Evolutionary conservation across 768 basidiomycete genomes (phyloP).

Genomic region (Tricholoma hemisulphureum): DNA sequence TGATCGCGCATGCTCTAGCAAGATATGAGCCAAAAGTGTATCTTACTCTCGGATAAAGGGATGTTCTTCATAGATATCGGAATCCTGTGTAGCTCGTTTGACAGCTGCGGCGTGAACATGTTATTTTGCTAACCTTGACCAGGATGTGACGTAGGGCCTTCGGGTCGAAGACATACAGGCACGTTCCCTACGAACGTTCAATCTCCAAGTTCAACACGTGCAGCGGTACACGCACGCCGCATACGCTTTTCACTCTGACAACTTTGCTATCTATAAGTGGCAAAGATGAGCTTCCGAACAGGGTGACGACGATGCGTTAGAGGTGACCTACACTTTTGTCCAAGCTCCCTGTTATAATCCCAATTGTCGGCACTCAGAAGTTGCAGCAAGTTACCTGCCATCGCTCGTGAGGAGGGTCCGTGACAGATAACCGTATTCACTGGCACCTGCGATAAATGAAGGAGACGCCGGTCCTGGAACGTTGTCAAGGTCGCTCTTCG

Average conservation of each 20-base stretch:
- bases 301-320: not conserved
- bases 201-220: too few species aligned
- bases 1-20: too few species aligned
- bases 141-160: slow-evolving; percentile 35
- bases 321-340: not conserved
- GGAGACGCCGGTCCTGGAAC: slow-evolving; percentile 31
- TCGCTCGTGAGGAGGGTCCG: not conserved
- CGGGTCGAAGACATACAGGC: slow-evolving; percentile 38
- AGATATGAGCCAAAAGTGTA: too few species aligned
- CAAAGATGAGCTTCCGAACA: not conserved
- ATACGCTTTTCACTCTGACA: slow-evolving; percentile 14
- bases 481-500: slow-evolving; percentile 30
- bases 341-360: not conserved
- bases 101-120: too few species aligned
- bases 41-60: too few species aligned
- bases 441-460: slow-evolving; percentile 30
- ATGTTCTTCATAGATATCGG: slow-evolving; percentile 37
- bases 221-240: slow-evolving; percentile 17
- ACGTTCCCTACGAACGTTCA: too few species aligned
- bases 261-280: slow-evolving; percentile 18
- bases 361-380: not conserved
- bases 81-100: too few species aligned
- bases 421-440: too few species aligned
- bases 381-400: not conserved
- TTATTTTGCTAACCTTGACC: slow-evolving; percentile 29